phyloP scores from a whole-genome alignment of 805 yeast species.

The Candida taoyuanica region DNA sequence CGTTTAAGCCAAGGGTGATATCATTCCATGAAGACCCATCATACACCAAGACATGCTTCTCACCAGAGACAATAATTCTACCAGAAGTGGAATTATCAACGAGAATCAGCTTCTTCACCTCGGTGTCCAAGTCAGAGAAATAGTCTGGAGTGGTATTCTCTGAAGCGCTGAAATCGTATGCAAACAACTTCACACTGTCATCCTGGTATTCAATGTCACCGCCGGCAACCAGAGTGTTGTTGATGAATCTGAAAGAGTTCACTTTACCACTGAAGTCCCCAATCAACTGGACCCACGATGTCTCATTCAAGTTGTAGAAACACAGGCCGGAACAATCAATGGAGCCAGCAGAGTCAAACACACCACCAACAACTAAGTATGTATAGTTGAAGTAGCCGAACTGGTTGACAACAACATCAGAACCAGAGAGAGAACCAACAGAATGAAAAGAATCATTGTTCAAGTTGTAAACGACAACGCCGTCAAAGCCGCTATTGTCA shows the following conservation, averaged over 20 bases:
- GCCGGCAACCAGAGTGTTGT: constrained; percentile 38
- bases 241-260: constrained; percentile 46
- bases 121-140: constrained; percentile 16
- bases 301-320: constrained; percentile 49
- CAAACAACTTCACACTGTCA: constrained; percentile 38
- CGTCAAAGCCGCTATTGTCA: constrained; percentile 29
- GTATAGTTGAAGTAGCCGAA: constrained; percentile 31
- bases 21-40: constrained; percentile 46
- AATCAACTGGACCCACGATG: constrained; percentile 47
- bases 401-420: constrained; percentile 38
- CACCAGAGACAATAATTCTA: constrained; percentile 40
- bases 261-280: constrained; percentile 46
- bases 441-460: constrained; percentile 24
- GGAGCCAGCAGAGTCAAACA: constrained; percentile 55
- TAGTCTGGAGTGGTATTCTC: constrained; percentile 24
- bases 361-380: constrained; percentile 66
- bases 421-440: constrained; percentile 15
- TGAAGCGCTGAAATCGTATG: constrained; percentile 47
- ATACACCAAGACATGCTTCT: constrained; percentile 31
- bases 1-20: constrained; percentile 33
- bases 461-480: constrained; percentile 52
- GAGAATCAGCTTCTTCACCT: constrained; percentile 39
- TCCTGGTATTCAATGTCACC: constrained; percentile 50
- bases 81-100: constrained; percentile 42
- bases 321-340: constrained; percentile 61